Evolutionary conservation across 2,329 filamentous ascomycete species (phyloP).

Genomic region (Tolypocladium ophioglossoides): DNA sequence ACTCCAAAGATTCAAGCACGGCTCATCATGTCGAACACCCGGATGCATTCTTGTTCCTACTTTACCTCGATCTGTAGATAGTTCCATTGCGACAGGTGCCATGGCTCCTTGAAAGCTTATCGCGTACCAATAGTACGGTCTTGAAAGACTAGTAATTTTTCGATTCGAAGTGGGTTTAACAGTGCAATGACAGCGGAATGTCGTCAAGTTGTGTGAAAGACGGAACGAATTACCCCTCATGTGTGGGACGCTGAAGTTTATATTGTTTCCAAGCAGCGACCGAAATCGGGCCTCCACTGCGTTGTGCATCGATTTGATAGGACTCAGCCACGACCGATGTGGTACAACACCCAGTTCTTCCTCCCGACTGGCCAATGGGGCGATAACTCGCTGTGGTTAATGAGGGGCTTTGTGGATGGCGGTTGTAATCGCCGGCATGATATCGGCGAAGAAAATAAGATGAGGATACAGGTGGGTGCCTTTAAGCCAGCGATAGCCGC

Average conservation of each 20-base stretch:
- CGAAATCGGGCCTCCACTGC: background rate
- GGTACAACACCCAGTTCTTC: background rate
- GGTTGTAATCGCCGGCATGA: background rate
- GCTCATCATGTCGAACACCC: constrained; percentile 26
- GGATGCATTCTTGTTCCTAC: constrained; percentile 32
- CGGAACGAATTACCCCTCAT: background rate
- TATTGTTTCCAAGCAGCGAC: background rate
- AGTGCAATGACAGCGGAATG: background rate
- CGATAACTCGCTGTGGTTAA: background rate
- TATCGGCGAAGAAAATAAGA: background rate
- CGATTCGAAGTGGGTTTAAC: background rate
- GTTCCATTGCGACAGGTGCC: constrained; percentile 20
- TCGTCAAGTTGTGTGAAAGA: background rate
- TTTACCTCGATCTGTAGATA: constrained; percentile 34
- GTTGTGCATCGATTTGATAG: background rate
- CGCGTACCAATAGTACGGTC: constrained; percentile 6
- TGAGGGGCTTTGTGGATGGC: background rate
- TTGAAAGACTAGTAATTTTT: background rate
- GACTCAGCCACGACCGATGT: background rate
- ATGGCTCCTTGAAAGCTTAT: constrained; percentile 11
- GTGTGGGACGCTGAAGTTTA: background rate
- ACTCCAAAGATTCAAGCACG: background rate
- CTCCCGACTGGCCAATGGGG: background rate
- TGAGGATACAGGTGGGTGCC: background rate
- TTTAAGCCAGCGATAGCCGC: background rate